Percentiles rank a stretch among this genome's conserved stretches.
Evolutionary conservation across 441 rosid species (phyloP).

Genomic region (Brassica hybrid): DNA sequence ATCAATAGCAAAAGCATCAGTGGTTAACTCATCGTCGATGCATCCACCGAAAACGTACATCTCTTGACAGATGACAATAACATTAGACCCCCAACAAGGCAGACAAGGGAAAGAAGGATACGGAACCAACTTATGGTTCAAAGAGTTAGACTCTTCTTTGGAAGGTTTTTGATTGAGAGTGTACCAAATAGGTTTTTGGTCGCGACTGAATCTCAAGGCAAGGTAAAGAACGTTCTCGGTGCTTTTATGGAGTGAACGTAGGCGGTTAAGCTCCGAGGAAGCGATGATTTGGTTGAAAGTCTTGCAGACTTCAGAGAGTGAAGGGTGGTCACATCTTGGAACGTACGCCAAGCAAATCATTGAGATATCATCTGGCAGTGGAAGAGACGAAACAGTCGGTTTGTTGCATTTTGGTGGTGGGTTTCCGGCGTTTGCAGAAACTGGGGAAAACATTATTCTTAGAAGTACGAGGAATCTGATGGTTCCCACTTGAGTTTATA

Average conservation of each 20-base stretch:
- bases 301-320: slow-evolving; percentile 6
- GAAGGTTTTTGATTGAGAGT: slow-evolving; percentile 42
- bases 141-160: slow-evolving; percentile 20
- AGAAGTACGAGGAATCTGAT: not conserved
- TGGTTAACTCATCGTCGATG: slow-evolving; percentile 50
- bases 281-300: not conserved
- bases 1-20: slow-evolving; percentile 63
- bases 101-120: slow-evolving; percentile 55
- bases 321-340: slow-evolving; percentile 18
- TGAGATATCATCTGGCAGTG: not conserved
- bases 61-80: slow-evolving; percentile 49
- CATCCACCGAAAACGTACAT: slow-evolving; percentile 72
- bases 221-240: slow-evolving; percentile 49
- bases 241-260: not conserved
- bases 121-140: slow-evolving; percentile 39
- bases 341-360: not conserved
- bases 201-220: slow-evolving; percentile 44
- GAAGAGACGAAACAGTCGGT: not conserved
- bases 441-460: not conserved
- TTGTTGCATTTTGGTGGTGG: slow-evolving; percentile 14
- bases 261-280: not conserved
- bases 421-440: not conserved
- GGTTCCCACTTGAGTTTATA: not conserved
- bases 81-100: slow-evolving; percentile 53
- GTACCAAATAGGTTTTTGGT: slow-evolving; percentile 50